Base-by-base conservation (phyloP, 2,329 filamentous ascomycete genomes). In the Amauroascus verrucosus region DNA sequence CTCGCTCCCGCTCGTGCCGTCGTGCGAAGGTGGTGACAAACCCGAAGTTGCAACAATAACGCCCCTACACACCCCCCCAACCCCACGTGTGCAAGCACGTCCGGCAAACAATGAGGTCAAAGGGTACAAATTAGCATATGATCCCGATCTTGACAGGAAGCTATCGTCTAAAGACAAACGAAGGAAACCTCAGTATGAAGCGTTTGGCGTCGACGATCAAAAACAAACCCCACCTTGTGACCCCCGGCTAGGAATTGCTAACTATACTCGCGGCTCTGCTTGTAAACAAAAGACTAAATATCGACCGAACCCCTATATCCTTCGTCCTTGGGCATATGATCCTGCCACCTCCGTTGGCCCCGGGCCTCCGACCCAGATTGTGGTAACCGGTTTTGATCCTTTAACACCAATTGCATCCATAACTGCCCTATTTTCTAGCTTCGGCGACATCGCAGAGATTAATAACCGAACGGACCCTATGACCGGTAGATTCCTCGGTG, bases 381-480 rank as follows among this genome's bases (percentile, higher is more conserved):
- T 97, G 3, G 88, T 96, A 18, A 90, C 84, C n/a, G 88, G 89
- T n/a, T 96, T 96, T 67, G 93, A 97, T 68, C 90, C 91, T 6
- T 75, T 97, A 59, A 84, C 86, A 38, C 81, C 88, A 11, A 87
- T 95, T 62, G 79, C 82, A 53, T 86, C 88, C 62, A 78, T 95
- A 48, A 81, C 80, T 16, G 81, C 84, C 44, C 79, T 87, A 51
- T 94, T 95, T 66, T 81, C 84, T 16, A 81, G 80, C 2, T 95
- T 86, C 70, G 89, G 89, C 51, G 88, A 95, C 55, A 90, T 98
- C 58, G 85, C 85, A 43, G 86, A 90, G 64, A 85, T 94, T 62
- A 89, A 88, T 64, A 96, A 96, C 65, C 91, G 94, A 67, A 91
- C 94, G 63, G 89, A 98, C 68, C 93, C 93, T 7, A 85, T 90